Conservation (phyloP, 1,284 basidiomycete genomes). For the Exobasidium rhododendri region DNA sequence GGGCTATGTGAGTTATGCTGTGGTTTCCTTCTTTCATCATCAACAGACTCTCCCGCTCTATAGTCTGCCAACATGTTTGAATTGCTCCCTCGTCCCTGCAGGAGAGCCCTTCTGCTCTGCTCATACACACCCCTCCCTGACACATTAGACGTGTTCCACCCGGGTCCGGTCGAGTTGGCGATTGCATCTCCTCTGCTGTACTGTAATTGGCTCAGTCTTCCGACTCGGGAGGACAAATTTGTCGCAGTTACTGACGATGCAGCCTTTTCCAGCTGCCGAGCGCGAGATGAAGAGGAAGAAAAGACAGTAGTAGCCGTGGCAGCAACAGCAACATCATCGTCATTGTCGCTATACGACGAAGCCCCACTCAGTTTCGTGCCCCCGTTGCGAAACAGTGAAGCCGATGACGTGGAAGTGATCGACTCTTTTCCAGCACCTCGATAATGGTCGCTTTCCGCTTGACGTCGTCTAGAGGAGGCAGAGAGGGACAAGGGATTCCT, state of each 20-base stretch:
- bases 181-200: constrained; percentile 16
- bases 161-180: not conserved
- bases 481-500: not conserved
- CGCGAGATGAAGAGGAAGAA: too few species aligned
- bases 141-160: not conserved
- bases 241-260: not conserved
- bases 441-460: too few species aligned
- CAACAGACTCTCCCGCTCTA: not conserved
- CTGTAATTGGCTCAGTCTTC: constrained; percentile 16
- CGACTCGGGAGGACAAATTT: constrained; percentile 5
- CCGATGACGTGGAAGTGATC: too few species aligned
- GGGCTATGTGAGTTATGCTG: not conserved
- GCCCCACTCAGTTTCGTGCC: too few species aligned
- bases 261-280: too few species aligned
- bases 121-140: not conserved
- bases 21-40: not conserved
- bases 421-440: too few species aligned
- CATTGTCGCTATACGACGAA: too few species aligned
- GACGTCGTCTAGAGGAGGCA: not conserved
- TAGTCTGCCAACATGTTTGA: not conserved
- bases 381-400: too few species aligned
- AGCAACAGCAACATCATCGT: too few species aligned
- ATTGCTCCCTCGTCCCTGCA: not conserved
- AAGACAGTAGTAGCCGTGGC: too few species aligned
- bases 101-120: not conserved